Evolutionary conservation across 2,329 filamentous ascomycete species (phyloP), one percentile per base, ranked within the genome.

Genomic region (Penicillium corylophilum): DNA sequence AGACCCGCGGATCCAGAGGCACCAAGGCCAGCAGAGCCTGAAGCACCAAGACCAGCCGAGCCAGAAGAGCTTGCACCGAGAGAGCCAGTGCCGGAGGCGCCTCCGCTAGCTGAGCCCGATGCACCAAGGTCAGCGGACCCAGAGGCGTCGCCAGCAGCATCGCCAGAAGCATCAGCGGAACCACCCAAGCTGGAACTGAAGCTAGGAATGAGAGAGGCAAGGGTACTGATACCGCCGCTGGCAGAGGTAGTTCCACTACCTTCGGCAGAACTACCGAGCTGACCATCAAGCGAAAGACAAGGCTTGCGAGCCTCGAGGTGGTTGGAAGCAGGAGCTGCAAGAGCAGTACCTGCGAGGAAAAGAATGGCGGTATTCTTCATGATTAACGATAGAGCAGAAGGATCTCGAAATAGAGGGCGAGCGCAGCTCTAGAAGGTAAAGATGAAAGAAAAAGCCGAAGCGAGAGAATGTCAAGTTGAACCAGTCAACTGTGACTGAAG

Each of bases 291-390:
- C 39, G 41, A 47, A 7, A 46, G 42, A n/a, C 53, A 53, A n/a
- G 53, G 50, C 40, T 56, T 53, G 40, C 53, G 53, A 12, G 47
- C 44, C 29, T 53, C 50, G 4, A 56, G 50, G n/a, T 44, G 36
- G 24, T 48, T 56, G 50, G 48, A 53, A 29, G 49, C 47, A 7
- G 53, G 53, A 6, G 47, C 51, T 36, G 53, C 53, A 23, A 56
- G 47, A 44, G 50, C 53, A 46, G 50, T 49, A 36, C 47, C 44
- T 36, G 50, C 53, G 23, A 56, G 50, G 26, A 56, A 41, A 18
- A 56, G 53, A 36, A 56, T 43, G 23, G 38, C 44, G 10, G 50
- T 46, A 15, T 53, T 56, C 44, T 53, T 56, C 53, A 56, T 56
- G 53, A 45, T 44, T 41, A 48, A 56, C 31, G 41, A 53, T 48